A percentile compares a stretch with the other conserved stretches of the same genome.
phyloP scores from a whole-genome alignment of 2,329 filamentous ascomycete species.

The Neospermospora avenae region DNA sequence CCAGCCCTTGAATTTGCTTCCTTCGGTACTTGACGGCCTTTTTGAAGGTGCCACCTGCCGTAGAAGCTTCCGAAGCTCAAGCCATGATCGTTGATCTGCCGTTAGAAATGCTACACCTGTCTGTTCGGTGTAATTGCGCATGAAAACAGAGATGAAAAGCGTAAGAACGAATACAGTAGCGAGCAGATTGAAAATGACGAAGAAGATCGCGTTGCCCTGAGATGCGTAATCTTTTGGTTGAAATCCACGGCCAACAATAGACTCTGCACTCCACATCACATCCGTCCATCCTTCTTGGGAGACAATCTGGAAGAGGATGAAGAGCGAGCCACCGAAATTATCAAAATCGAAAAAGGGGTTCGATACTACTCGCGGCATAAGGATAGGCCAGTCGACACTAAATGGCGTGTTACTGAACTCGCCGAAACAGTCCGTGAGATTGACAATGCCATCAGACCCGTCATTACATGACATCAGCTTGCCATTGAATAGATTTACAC shows the following conservation, averaged over 20 bases:
- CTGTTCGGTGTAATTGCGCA: conserved; percentile 99
- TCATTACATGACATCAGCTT: conserved; percentile 81
- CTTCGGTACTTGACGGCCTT: conserved; percentile 75
- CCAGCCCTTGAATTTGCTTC: conserved; percentile 81
- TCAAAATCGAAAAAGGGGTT: conserved; percentile 93
- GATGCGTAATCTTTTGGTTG: conserved; percentile 70
- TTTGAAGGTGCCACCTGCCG: conserved; percentile 94
- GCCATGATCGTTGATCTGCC: conserved; percentile 92
- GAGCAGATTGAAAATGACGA: conserved; percentile 93
- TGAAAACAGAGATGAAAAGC: conserved; percentile 97
- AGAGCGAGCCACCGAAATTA: conserved; percentile 87
- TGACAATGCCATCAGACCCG: conserved; percentile 49
- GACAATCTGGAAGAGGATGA: conserved; percentile 97
- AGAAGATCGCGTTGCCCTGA: conserved; percentile 88
- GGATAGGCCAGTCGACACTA: conserved; percentile 69
- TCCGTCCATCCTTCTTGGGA: conserved; percentile 98
- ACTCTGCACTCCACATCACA: conserved; percentile 81
- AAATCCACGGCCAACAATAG: conserved; percentile 70
- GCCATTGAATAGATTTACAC: conserved; percentile 87
- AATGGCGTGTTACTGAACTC: conserved; percentile 77
- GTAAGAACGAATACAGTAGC: conserved; percentile 96
- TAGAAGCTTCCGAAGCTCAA: conserved; percentile 87
- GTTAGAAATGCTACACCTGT: conserved; percentile 96
- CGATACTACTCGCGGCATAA: conserved; percentile 74
- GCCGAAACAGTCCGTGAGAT: conserved; percentile 73